phyloP scores from a whole-genome alignment of 2,329 filamentous ascomycete genomes.

The Diaporthe capsici region DNA sequence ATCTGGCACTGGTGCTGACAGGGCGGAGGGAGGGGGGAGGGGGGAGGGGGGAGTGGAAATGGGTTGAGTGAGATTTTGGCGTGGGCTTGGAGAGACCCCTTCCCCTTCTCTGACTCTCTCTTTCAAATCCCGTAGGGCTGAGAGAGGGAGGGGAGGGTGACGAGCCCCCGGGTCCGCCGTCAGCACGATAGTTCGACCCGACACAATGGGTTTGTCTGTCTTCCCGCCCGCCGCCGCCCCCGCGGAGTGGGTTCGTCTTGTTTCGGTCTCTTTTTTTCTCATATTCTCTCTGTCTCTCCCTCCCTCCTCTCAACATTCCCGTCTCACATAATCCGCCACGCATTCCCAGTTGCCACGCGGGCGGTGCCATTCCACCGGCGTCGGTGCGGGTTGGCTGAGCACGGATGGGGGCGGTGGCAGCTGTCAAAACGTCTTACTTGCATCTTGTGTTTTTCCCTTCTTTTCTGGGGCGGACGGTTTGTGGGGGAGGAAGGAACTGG shows the following conservation, averaged over 20 bases:
- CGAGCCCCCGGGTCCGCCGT: slow-evolving; percentile 31
- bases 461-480: too few species aligned
- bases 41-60: too few species aligned
- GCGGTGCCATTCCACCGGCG: not conserved
- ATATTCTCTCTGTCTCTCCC: not conserved
- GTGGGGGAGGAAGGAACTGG: not conserved
- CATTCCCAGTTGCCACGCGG: not conserved
- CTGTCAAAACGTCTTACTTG: slow-evolving; percentile 13
- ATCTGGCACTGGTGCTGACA: not conserved
- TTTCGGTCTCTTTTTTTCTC: not conserved
- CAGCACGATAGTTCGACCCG: slow-evolving; percentile 21
- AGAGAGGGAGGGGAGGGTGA: not conserved
- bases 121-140: slow-evolving; percentile 9
- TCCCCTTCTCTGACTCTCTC: too few species aligned
- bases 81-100: not conserved
- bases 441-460: not conserved
- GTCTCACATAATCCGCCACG: slow-evolving; percentile 32
- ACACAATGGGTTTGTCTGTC: slow-evolving; percentile 22
- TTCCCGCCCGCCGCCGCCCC: not conserved
- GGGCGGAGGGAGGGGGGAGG: not conserved
- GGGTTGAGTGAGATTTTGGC: slow-evolving; percentile 14
- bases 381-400: not conserved
- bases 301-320: not conserved
- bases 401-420: not conserved
- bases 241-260: not conserved